Conservation (phyloP, 768 basidiomycete species). For the Mycena vitilis region DNA sequence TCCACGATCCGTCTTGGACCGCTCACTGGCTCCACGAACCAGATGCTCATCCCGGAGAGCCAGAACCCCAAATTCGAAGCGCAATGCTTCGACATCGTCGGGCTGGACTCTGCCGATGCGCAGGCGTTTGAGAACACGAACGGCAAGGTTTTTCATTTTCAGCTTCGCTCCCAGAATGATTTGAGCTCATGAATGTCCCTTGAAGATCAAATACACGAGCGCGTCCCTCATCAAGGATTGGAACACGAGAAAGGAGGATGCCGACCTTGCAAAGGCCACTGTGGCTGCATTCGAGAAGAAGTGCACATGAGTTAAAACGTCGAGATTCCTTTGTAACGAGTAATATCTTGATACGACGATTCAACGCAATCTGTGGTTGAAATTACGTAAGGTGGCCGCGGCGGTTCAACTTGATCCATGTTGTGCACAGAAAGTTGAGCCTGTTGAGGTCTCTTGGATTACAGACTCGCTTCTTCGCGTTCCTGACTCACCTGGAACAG, state of each 20-base stretch:
- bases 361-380: no score
- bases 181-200: neutral
- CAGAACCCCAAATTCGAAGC: slow-evolving; percentile 20
- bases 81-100: slow-evolving; percentile 6
- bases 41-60: slow-evolving; percentile 12
- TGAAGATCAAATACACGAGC: slow-evolving; percentile 11
- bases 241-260: slow-evolving; percentile 9
- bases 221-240: neutral
- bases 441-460: no score
- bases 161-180: neutral
- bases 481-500: no score
- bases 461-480: no score
- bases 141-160: neutral
- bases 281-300: slow-evolving; percentile 19
- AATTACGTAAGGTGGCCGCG: no score
- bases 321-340: no score
- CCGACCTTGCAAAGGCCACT: neutral
- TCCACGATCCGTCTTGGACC: neutral
- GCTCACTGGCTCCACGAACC: neutral
- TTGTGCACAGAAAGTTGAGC: no score
- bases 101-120: neutral
- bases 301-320: neutral
- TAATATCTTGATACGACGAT: no score
- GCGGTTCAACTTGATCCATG: no score
- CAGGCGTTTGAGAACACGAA: neutral